Conservation (phyloP, 257 asterid species). For the Rauvolfia tetraphylla region DNA sequence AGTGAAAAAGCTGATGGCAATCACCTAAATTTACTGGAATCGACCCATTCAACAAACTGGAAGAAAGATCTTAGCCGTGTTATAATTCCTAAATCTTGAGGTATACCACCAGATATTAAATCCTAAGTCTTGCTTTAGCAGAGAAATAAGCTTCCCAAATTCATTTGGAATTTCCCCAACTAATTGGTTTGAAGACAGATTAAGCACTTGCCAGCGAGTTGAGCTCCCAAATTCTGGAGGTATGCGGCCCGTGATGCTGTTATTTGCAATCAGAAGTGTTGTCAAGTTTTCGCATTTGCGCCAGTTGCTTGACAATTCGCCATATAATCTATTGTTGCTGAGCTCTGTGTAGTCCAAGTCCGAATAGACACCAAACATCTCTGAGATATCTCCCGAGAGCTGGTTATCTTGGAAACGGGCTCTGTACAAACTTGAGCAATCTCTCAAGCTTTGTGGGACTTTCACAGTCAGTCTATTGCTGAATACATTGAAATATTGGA, state of each 20-base stretch:
- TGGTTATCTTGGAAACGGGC: conserved; percentile 25
- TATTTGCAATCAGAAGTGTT: conserved; percentile 23
- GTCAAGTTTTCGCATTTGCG: conserved; percentile 15
- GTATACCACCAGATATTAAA: too few species aligned
- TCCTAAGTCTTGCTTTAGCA: not conserved
- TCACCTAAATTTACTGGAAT: too few species aligned
- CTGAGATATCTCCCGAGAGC: conserved; percentile 25
- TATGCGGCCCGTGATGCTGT: conserved; percentile 24
- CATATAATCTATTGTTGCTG: conserved; percentile 30
- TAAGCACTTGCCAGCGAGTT: conserved; percentile 15
- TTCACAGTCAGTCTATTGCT: conserved; percentile 25
- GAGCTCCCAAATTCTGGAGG: conserved; percentile 27
- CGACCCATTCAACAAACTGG: too few species aligned
- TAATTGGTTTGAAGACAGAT: conserved; percentile 32
- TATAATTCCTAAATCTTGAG: too few species aligned
- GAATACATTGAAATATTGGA: conserved; percentile 11
- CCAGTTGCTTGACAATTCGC: conserved; percentile 32
- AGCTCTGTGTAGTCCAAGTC: conserved; percentile 23
- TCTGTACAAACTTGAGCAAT: conserved; percentile 26
- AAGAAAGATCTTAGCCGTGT: too few species aligned
- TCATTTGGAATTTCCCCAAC: conserved; percentile 28
- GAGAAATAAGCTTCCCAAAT: conserved; percentile 17
- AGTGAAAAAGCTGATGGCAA: too few species aligned
- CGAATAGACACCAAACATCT: conserved; percentile 32
- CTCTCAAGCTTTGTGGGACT: conserved; percentile 30